These are phyloP conservation scores for Fusarium graminum DNA, from an alignment of 2,329 filamentous ascomycete genomes.

Conservation along the genomic window DNA sequence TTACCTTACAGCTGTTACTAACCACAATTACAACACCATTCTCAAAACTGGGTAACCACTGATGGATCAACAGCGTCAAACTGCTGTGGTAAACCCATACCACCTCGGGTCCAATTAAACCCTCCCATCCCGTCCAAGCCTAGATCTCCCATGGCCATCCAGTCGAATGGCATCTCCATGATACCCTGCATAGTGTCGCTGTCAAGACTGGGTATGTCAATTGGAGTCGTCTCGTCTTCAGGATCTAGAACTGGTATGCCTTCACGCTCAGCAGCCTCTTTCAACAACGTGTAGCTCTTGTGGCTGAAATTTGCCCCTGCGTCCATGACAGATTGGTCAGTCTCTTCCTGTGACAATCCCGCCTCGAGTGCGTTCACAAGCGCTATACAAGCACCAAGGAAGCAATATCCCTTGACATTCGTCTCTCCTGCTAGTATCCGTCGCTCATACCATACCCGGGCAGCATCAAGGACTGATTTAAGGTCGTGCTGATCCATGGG, in stretches of 20 bases:
- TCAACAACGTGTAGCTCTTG: constrained; percentile 52
- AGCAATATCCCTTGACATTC: constrained; percentile 58
- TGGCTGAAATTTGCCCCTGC: constrained; percentile 43
- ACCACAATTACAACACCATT: background rate
- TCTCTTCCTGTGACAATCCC: constrained; percentile 48
- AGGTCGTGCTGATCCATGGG: constrained; percentile 53
- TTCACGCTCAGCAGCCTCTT: constrained; percentile 51
- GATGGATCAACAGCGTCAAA: constrained; percentile 39
- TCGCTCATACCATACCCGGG: constrained; percentile 51
- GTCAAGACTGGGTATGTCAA: constrained; percentile 14
- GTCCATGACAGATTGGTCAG: constrained; percentile 51
- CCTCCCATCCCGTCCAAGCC: constrained; percentile 44
- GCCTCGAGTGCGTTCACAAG: constrained; percentile 54
- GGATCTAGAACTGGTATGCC: constrained; percentile 27
- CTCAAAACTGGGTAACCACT: constrained; percentile 32
- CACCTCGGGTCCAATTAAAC: constrained; percentile 33
- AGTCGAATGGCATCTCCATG: constrained; percentile 47
- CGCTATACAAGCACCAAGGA: constrained; percentile 50
- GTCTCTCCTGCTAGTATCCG: constrained; percentile 59
- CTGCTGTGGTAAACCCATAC: constrained; percentile 22
- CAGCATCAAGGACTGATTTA: constrained; percentile 48
- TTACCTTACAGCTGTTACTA: background rate
- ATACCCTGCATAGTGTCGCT: constrained; percentile 42
- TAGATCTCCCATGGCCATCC: constrained; percentile 42
- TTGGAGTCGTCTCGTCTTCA: constrained; percentile 14